Base-by-base conservation (phyloP, 352 stramenopile genomes). In the Phytophthora macrochlamydospora region DNA sequence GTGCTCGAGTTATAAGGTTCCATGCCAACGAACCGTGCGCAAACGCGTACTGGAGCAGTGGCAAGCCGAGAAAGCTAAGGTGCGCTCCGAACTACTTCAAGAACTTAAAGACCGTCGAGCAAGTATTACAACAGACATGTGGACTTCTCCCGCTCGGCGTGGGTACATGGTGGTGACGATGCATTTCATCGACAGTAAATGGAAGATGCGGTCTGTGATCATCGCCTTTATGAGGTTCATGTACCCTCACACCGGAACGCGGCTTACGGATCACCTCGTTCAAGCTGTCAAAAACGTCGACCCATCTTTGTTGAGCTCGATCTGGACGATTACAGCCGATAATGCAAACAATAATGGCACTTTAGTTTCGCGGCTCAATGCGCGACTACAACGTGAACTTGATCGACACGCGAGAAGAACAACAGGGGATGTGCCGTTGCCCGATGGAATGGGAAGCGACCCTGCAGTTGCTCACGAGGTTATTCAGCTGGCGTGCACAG, bases 101-200 rank as follows among this genome's bases (percentile, higher is more conserved):
- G 49, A 65, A 51, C 35, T 57, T 43, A 38, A 8, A 13, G 48
- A 28, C 30, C 49, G 51, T 12, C 35, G 56, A 11, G 37, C 35
- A 18, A 56, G 64, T 18, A 42, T 71, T 11, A 69, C 59, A 5
- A 58, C 65, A 7, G 57, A 71, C 33, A 63, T 69, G 55, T 73
- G 59, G 65, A 63, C 65, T 2, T 73, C 51, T 14, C 33, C 52
- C 2, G 37, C 65, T 7, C 51, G 52, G 3, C 31, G 43, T 2
- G 53, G 55, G 0, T 73, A 69, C 53, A 62, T 69, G 59, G 65
- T 65, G 7, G 31, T 65, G 0, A 73, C 59, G 0, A 46, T 69
- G 13, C 54, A 73, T 44, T 73, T 65, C 33, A 62, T 69, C 14
- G 48, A 65, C 44, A 43, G 49, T 11, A 24, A 51, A 8, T 73